Conservation (phyloP, 768 basidiomycete species). For the Auriculariales sp. region DNA sequence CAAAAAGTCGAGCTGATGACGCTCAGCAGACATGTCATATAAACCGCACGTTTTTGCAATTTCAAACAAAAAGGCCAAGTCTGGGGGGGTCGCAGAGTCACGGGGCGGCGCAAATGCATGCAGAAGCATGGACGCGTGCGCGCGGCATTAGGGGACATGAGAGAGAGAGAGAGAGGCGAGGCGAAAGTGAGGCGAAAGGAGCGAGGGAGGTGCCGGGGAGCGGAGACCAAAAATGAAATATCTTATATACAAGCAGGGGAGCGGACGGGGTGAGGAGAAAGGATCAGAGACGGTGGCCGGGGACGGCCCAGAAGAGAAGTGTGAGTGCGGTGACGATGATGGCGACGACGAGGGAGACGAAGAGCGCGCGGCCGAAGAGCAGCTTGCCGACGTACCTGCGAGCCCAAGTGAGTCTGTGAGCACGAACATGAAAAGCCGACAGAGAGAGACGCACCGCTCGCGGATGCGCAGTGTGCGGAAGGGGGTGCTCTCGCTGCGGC, state of each 20-base stretch:
- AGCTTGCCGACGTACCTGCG: constrained; percentile 93
- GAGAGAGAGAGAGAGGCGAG: constrained; percentile 11
- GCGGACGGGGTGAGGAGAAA: no score
- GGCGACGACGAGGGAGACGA: constrained; percentile 74
- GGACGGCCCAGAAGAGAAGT: constrained; percentile 90
- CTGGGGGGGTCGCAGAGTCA: constrained; percentile 15
- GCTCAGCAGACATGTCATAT: background rate
- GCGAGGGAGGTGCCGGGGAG: constrained; percentile 12
- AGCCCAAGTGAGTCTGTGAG: no score
- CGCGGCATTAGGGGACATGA: constrained; percentile 6
- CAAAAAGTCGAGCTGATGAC: background rate
- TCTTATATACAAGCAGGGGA: no score
- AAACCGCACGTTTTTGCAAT: background rate
- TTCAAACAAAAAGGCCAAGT: constrained; percentile 11
- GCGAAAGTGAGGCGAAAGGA: constrained; percentile 13
- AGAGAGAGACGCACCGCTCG: no score
- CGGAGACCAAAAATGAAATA: constrained; percentile 14
- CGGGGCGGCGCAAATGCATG: constrained; percentile 7
- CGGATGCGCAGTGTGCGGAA: constrained; percentile 86
- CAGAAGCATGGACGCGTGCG: background rate
- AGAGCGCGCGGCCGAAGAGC: constrained; percentile 76
- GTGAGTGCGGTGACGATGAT: constrained; percentile 68
- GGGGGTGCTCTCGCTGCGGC: constrained; percentile 90
- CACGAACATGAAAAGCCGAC: no score
- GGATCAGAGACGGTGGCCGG: constrained; percentile 86